These are phyloP conservation scores for Punica granatum DNA, from an alignment of 345 rosid genomes.

Conservation along the genomic window DNA sequence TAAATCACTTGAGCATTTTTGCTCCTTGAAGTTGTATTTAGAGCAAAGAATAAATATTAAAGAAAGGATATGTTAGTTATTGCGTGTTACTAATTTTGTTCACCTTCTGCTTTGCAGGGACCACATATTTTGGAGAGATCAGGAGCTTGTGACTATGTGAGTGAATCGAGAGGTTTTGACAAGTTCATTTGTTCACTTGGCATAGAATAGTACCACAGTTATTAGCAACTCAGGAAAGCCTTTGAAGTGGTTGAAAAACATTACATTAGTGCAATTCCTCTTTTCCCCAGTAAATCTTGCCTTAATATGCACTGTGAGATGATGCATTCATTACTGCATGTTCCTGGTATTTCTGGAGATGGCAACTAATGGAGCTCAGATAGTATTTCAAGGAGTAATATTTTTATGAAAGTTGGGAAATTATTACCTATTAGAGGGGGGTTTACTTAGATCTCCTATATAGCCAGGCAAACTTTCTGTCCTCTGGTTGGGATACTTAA, in stretches of 20 bases:
- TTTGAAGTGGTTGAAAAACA: not conserved
- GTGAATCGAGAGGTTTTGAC: constrained; percentile 13
- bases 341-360: not conserved
- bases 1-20: constrained; percentile 6
- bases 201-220: not conserved
- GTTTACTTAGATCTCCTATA: not conserved
- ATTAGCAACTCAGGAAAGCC: not conserved
- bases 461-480: not conserved
- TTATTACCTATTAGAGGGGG: not conserved
- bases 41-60: not conserved
- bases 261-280: not conserved
- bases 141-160: constrained; percentile 70
- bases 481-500: not conserved
- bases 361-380: not conserved
- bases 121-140: constrained; percentile 50
- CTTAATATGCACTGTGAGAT: not conserved
- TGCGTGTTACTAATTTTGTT: not conserved
- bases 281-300: not conserved
- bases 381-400: not conserved
- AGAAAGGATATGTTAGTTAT: constrained; percentile 2
- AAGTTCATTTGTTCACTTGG: not conserved
- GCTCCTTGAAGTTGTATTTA: not conserved
- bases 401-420: not conserved
- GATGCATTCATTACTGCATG: not conserved
- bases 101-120: constrained; percentile 38